Base-by-base conservation (phyloP, 129 eudicot genomes). In the Centrapalus pauciflorus region DNA sequence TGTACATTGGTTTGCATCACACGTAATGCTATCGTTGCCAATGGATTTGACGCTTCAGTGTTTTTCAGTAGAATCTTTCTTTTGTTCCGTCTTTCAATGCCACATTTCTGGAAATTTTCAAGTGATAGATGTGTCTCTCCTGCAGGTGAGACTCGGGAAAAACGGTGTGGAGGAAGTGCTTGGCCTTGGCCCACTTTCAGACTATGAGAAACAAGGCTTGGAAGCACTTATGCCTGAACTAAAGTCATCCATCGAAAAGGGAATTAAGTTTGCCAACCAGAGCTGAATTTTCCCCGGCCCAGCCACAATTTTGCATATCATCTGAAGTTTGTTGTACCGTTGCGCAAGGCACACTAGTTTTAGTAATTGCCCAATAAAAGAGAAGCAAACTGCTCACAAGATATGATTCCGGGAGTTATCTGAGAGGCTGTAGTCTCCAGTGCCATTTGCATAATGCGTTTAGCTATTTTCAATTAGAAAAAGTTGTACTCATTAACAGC, bases 81-180 rank as follows among this genome's bases (percentile, higher is more conserved):
- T n/a, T n/a, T n/a, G n/a, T n/a, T n/a, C n/a, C n/a, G n/a, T n/a
- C n/a, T n/a, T n/a, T n/a, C n/a, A n/a, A 3, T 7, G 29, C 33
- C 1, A n/a, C 3, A 29, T 37, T 30, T 35, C 14, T 24, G 1
- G 29, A 2, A 41, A 51, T 6, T 69, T 27, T 7, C 50, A 30
- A 49, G 5, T 21, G 12, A 59, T 43, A 4, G 1, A 35, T 29
- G 27, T 9, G n/a, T 0, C 14, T 62, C 28, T 56, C n/a, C 30
- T 69, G 58, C 87, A 88, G 98, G 98, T 83, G 74, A 84, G 84
- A 65, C 92, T 87, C 3, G 97, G 97, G 66, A 82, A 82, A 84
- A 87, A 84, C 12, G 97, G 97, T 3, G 97, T 90, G 26, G 97
- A 90, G 50, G 97, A 90, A 76, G 79, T 90, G 40, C 69, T 83